Conservation (phyloP, 176 grass and related monocot genomes). For the Sorghum bicolor region Sorghum_bicolor_NCBIv3 NC_012873.2:46911501-46912000, state of each 20-base stretch:
- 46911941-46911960: conserved; percentile 20
- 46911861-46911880: not conserved
- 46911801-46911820: not conserved
- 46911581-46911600: no score
- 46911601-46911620: no score
- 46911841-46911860: conserved; percentile 35
- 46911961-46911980: conserved; percentile 20
- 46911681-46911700: no score
- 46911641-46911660: no score
- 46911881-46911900: conserved; percentile 27
- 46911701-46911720: no score
- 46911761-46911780: not conserved
- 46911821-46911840: conserved; percentile 2
- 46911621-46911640: no score
- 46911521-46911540: no score
- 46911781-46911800: not conserved
- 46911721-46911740: no score
- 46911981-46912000: conserved; percentile 2
- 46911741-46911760: not conserved
- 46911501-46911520: no score
- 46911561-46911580: no score
- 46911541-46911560: no score
- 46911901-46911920: not conserved
- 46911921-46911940: not conserved
- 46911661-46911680: no score